A percentile compares a stretch with the other conserved stretches of the same genome.
These are phyloP conservation scores for Euryodendron excelsum DNA, from an alignment of 148 eudicot species.

Conservation along the genomic window DNA sequence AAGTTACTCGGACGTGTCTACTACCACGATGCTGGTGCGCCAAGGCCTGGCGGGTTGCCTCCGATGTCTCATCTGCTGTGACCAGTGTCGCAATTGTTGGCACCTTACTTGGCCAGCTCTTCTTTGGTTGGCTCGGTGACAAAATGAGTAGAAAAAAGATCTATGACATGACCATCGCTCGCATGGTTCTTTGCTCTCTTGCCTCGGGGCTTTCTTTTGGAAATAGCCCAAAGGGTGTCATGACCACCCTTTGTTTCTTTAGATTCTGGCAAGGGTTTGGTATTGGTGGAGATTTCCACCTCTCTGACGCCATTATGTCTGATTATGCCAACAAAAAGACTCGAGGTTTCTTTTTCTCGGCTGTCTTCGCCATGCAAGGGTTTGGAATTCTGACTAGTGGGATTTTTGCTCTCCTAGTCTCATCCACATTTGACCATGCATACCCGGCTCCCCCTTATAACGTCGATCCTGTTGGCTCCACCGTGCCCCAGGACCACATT, in stretches of 20 bases:
- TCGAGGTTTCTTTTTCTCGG: conserved; percentile 58
- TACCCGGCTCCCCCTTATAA: conserved; percentile 38
- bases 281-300: conserved; percentile 63
- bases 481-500: conserved; percentile 46
- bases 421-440: conserved; percentile 34
- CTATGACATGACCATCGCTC: conserved; percentile 47
- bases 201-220: conserved; percentile 54
- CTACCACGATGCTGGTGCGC: conserved; percentile 6
- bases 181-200: conserved; percentile 46
- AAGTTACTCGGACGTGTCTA: conserved; percentile 38
- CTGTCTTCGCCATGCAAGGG: conserved; percentile 75
- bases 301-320: conserved; percentile 63
- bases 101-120: conserved; percentile 51
- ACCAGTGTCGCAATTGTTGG: conserved; percentile 39
- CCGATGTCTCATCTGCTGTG: conserved; percentile 25
- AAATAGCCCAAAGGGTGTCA: conserved; percentile 24
- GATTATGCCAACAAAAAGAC: conserved; percentile 66
- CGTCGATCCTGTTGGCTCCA: conserved; percentile 18
- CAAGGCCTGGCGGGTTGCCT: conserved; percentile 30
- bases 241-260: conserved; percentile 51
- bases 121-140: conserved; percentile 68
- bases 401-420: conserved; percentile 38
- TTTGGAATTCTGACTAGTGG: conserved; percentile 59
- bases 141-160: conserved; percentile 46
- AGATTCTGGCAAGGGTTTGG: conserved; percentile 67